Conservation (phyloP, 2,329 filamentous ascomycete genomes). For the Thelonectria blattea region DNA sequence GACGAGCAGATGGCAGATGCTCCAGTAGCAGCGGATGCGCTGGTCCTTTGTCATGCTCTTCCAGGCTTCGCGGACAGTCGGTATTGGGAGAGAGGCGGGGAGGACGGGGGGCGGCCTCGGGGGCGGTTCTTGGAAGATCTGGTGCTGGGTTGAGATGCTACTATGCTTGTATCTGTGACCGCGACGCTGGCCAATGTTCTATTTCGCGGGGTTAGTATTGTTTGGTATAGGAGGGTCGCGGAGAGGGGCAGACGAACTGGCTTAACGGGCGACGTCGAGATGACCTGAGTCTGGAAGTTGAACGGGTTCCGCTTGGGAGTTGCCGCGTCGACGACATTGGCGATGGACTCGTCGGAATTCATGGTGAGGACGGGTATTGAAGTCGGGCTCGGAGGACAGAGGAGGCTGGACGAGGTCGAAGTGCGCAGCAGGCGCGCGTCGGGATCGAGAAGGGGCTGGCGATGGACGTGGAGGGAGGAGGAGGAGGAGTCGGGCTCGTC, state of each 20-base stretch:
- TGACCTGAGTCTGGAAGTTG: conserved; percentile 88
- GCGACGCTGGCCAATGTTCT: conserved; percentile 89
- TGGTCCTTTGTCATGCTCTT: conserved; percentile 90
- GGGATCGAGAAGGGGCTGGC: conserved; percentile 27
- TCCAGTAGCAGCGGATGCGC: conserved; percentile 84
- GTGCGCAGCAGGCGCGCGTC: conserved; percentile 23
- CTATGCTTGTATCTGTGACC: conserved; percentile 99
- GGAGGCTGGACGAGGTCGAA: conserved; percentile 26
- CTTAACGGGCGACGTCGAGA: conserved; percentile 77
- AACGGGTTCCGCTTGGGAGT: conserved; percentile 70
- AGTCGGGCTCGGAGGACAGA: conserved; percentile 28
- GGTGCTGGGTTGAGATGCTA: conserved; percentile 84
- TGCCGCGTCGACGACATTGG: conserved; percentile 14
- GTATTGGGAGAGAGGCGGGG: conserved; percentile 89
- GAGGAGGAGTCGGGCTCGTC: neutral
- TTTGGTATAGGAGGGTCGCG: neutral
- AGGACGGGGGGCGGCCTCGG: conserved; percentile 85
- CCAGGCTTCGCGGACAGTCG: conserved; percentile 86
- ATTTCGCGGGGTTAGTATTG: conserved; percentile 17
- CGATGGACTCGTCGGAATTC: conserved; percentile 22
- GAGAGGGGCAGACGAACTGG: conserved; percentile 62
- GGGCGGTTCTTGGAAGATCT: conserved; percentile 94
- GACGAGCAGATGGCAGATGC: conserved; percentile 82
- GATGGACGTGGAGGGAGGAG: conserved; percentile 10
- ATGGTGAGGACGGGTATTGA: conserved; percentile 25